Base-by-base conservation (phyloP, 2,329 filamentous ascomycete genomes). In the Epicoccum nigrum region DNA sequence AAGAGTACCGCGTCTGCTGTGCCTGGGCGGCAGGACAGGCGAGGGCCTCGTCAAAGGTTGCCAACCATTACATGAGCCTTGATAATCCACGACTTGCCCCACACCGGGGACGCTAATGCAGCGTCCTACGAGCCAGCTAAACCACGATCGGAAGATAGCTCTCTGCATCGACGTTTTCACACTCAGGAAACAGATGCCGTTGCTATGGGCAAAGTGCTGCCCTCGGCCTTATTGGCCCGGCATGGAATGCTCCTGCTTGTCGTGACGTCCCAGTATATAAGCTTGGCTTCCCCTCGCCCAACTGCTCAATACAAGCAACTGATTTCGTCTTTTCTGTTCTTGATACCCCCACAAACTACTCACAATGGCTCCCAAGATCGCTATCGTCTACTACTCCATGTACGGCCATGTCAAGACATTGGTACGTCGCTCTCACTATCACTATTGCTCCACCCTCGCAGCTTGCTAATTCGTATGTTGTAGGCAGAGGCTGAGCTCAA, bases 401-500 rank as follows among this genome's bases (percentile, higher is more conserved):
- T 73, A 71, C 50, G 70, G 69, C 56, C 64, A 66, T 63, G 64
- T 67, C 59, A 67, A 63, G 61, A 58, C 64, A 41, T 38, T 72
- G 62, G 67, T 72, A 67, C 31, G 66, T 60, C 51, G 31, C 17
- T 32, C 19, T 19, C 19, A 4, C 11, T 19, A n/a, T 45, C 35
- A 19, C 11, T n/a, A 20, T 17, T 16, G 28, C 31, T 13, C 16
- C 19, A 23, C 12, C 9, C 33, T 34, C 15, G 6, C 31, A 31
- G 27, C 13, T 35, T 54, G 31, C 64, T 51, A 34, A 31, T 35
- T 15, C 9, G 11, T 19, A 9, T 9, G 23, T 33, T 9, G 23
- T 33, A 93, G 94, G 94, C 93, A 68, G 86, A 94, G 75, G 91
- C 92, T 59, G 92, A 97, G 81, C 89, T 92, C 82, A 86, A 83